phyloP scores from a whole-genome alignment of 2,329 filamentous ascomycete species.

The Zopfia rhizophila region DNA sequence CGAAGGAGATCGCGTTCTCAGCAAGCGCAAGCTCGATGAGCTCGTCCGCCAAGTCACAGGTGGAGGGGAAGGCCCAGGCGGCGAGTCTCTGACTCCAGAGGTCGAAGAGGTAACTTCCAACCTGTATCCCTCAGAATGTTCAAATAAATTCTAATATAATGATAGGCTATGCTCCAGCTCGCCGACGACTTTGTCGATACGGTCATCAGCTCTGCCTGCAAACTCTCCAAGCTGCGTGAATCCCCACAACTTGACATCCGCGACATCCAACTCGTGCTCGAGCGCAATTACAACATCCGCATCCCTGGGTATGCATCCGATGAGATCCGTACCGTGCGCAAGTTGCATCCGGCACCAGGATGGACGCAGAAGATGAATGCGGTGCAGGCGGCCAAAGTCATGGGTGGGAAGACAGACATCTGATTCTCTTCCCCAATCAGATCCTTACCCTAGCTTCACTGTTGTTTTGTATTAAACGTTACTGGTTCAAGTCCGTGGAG shows the following conservation, averaged over 20 bases:
- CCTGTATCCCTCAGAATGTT: neutral
- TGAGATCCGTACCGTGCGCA: slow-evolving; percentile 92
- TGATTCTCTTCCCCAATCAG: slow-evolving; percentile 21
- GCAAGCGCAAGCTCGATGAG: slow-evolving; percentile 97
- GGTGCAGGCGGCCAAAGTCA: slow-evolving; percentile 89
- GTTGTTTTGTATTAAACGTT: no score
- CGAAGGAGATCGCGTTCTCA: slow-evolving; percentile 91
- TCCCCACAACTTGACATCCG: slow-evolving; percentile 87
- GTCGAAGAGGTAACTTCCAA: slow-evolving; percentile 83
- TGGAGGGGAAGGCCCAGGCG: slow-evolving; percentile 76
- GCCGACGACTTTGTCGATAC: slow-evolving; percentile 96
- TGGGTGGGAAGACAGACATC: slow-evolving; percentile 58
- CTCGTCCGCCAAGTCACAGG: slow-evolving; percentile 94
- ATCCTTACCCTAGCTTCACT: no score
- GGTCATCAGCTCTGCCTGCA: slow-evolving; percentile 86
- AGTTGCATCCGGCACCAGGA: slow-evolving; percentile 84
- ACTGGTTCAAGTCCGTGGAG: no score
- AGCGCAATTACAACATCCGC: slow-evolving; percentile 77
- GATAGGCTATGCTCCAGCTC: slow-evolving; percentile 82
- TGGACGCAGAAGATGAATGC: slow-evolving; percentile 99
- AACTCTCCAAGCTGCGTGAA: slow-evolving; percentile 90
- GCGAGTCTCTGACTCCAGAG: slow-evolving; percentile 84
- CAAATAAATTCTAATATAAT: slow-evolving; percentile 22
- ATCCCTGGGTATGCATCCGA: slow-evolving; percentile 95
- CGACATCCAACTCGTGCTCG: slow-evolving; percentile 65